phyloP scores from a whole-genome alignment of 371 early-diverging fungal species.

The Rhizopus sp. region DNA sequence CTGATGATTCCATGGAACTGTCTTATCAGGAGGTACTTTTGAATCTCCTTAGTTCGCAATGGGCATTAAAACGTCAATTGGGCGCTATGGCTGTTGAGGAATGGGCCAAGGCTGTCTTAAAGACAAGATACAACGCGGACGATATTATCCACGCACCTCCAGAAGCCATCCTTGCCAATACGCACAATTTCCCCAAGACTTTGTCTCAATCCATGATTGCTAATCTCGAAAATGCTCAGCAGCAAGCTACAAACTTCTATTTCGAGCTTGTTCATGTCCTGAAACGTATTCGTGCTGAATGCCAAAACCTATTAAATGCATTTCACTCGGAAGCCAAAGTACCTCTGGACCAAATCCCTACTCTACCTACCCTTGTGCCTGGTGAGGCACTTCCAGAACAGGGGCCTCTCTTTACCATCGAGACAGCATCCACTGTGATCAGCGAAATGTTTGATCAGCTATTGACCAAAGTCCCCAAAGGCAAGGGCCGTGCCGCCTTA shows the following conservation, averaged over 20 bases:
- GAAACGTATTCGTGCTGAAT: conserved; percentile 74
- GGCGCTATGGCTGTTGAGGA: conserved; percentile 83
- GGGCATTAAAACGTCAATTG: conserved; percentile 83
- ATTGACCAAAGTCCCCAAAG: conserved; percentile 40
- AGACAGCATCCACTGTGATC: conserved; percentile 57
- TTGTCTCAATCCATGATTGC: conserved; percentile 57
- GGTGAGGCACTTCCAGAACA: conserved; percentile 48
- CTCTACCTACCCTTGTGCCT: conserved; percentile 59
- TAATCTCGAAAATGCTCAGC: conserved; percentile 51
- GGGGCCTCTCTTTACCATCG: conserved; percentile 64
- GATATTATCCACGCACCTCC: conserved; percentile 46
- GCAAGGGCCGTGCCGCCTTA: conserved; percentile 42
- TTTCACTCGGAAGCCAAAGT: conserved; percentile 59
- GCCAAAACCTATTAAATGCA: conserved; percentile 67
- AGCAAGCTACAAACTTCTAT: conserved; percentile 49
- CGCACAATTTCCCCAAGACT: conserved; percentile 50
- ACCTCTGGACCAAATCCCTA: conserved; percentile 49
- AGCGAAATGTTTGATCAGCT: conserved; percentile 54
- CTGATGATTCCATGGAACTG: conserved; percentile 58
- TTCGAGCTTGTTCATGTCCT: conserved; percentile 73
- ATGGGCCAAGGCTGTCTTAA: conserved; percentile 65
- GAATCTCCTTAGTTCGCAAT: conserved; percentile 61
- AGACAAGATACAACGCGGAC: conserved; percentile 45
- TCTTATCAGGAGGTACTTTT: conserved; percentile 56
- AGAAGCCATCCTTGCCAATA: conserved; percentile 39